Evolutionary conservation across 345 rosid species (phyloP), one percentile per base, ranked within the genome.

Genomic region (Salix koriyanagi): DNA sequence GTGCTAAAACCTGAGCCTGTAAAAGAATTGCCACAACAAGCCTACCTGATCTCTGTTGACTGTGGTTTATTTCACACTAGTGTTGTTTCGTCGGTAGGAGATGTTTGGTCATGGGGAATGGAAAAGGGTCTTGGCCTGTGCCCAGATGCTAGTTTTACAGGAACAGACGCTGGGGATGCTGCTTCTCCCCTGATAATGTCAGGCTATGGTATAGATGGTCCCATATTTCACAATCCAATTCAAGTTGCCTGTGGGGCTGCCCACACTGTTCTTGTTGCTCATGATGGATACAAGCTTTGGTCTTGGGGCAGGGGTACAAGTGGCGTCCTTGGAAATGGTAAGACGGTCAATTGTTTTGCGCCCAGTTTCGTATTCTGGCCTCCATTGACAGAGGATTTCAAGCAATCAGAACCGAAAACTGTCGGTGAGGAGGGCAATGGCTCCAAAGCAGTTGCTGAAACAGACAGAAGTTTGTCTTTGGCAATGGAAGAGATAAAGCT

Each of bases 101-200:
- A 83, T 16, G 87, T 91, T 67, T 89, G 97, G 98, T 92, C 96
- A 1, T 94, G 98, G 98, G 98, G 97, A 65, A 92, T 94, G 98
- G 94, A 88, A 80, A 91, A 82, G 79, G 98, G 98, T 50, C 83
- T 94, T 68, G 98, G 98, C 42, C 84, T 94, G 75, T 92, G 97
- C 83, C 98, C 97, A 0, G 88, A 88, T 82, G 96, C 94, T 79
- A 83, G 83, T 72, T 91, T 84, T 67, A 12, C 83, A 0, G 91
- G 85, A 60, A 66, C 84, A 70, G 96, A 92, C 75, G 79, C 89
- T 18, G 98, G 97, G n/a, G 98, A 92, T 80, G 98, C 97, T 62
- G 60, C 86, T 62, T 77, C 76, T 18, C 98, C 98, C 23, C 65
- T 85, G 42, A 77, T 74, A 69, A 79, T 91, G 9, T 79, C 89